Percentiles rank a stretch among this genome's conserved stretches.
Evolutionary conservation across 495 filamentous ascomycete species (phyloP).

Genomic region (Penicillium simplicissimum): DNA sequence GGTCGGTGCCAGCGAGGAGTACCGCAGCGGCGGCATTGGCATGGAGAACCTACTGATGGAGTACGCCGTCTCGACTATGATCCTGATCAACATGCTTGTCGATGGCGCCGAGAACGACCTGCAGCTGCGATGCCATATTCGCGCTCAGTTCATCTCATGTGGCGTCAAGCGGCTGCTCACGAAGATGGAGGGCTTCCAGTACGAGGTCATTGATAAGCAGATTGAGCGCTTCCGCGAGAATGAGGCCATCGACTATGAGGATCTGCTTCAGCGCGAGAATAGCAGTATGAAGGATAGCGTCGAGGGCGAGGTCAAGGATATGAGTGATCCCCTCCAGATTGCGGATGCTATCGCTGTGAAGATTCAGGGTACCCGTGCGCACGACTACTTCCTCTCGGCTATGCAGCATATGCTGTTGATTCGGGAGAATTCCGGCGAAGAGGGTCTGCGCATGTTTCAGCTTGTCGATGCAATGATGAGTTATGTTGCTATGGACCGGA

Average conservation of each 20-base stretch:
- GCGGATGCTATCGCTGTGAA: conserved; percentile 90
- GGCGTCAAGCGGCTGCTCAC: conserved; percentile 90
- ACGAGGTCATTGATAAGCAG: conserved; percentile 98
- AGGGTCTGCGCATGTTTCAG: conserved; percentile 94
- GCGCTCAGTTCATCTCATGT: conserved; percentile 94
- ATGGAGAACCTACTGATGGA: conserved; percentile 99
- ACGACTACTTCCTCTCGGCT: conserved; percentile 94
- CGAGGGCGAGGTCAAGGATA: conserved; percentile 89
- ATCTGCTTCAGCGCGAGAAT: conserved; percentile 88
- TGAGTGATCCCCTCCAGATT: conserved; percentile 90
- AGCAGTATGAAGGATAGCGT: conserved; percentile 86
- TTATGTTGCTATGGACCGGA: conserved; percentile 97
- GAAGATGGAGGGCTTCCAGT: conserved; percentile 99
- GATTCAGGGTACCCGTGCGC: conserved; percentile 76
- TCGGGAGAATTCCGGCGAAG: conserved; percentile 88
- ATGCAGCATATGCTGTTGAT: conserved; percentile 95
- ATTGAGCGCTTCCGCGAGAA: conserved; percentile 91
- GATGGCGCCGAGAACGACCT: conserved; percentile 88
- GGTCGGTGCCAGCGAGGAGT: conserved; percentile 94
- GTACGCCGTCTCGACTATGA: conserved; percentile 93
- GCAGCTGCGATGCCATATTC: conserved; percentile 88
- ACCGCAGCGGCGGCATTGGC: conserved; percentile 94
- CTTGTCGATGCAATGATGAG: conserved; percentile 96
- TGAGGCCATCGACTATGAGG: conserved; percentile 97
- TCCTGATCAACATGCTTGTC: conserved; percentile 95